Percentiles rank a stretch among this genome's conserved stretches.
Evolutionary conservation across 2,329 filamentous ascomycete species (phyloP).

Genomic region (Aspergillus transmontanensis): DNA sequence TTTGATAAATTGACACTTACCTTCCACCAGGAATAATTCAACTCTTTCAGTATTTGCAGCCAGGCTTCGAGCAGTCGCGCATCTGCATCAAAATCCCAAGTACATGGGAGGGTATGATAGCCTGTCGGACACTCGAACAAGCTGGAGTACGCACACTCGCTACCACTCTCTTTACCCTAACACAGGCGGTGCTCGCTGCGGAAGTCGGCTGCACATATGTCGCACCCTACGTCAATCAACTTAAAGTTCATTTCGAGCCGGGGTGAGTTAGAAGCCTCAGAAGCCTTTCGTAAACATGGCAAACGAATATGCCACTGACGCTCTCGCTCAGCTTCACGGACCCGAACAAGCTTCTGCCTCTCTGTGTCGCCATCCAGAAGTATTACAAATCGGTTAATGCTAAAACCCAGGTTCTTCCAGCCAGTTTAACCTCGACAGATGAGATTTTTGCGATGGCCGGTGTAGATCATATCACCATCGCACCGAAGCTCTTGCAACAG

Average conservation of each 20-base stretch:
- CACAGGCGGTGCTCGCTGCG: slow-evolving; percentile 61
- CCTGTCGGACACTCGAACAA: slow-evolving; percentile 57
- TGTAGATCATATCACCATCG: slow-evolving; percentile 61
- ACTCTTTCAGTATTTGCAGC: slow-evolving; percentile 50
- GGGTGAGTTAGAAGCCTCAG: slow-evolving; percentile 21
- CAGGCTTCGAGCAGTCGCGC: slow-evolving; percentile 49
- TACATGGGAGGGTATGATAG: slow-evolving; percentile 66
- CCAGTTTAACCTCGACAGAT: slow-evolving; percentile 58
- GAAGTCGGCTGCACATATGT: slow-evolving; percentile 64
- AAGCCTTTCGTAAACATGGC: background rate
- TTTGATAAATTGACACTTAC: background rate
- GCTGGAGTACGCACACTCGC: slow-evolving; percentile 61
- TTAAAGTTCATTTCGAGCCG: slow-evolving; percentile 62
- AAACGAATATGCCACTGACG: background rate
- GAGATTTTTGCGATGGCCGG: slow-evolving; percentile 63
- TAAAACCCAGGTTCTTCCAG: slow-evolving; percentile 57
- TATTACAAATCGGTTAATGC: slow-evolving; percentile 52
- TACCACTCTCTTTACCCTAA: slow-evolving; percentile 64
- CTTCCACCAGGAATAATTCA: slow-evolving; percentile 51
- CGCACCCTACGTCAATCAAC: slow-evolving; percentile 66
- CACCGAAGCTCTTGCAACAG: slow-evolving; percentile 54
- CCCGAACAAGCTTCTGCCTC: slow-evolving; percentile 42
- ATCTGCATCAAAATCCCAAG: slow-evolving; percentile 66
- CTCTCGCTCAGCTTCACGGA: slow-evolving; percentile 27
- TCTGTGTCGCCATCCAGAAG: slow-evolving; percentile 55